A percentile compares a stretch with the other conserved stretches of the same genome.
Conservation (phyloP, 345 rosid genomes). For the Populus simonii region DNA sequence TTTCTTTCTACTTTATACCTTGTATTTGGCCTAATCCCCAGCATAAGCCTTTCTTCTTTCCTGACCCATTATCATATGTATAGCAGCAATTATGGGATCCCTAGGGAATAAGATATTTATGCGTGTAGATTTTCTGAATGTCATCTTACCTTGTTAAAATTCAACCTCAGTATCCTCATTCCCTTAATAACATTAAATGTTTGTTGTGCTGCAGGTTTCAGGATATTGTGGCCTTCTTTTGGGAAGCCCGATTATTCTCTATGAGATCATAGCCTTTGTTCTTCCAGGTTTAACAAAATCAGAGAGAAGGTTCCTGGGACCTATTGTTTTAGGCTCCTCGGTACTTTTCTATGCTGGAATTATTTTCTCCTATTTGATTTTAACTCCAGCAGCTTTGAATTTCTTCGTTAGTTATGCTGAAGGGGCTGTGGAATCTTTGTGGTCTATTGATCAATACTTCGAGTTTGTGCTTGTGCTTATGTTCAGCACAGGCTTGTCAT, state of each 20-base stretch:
- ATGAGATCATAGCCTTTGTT: constrained; percentile 92
- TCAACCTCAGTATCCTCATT: neutral
- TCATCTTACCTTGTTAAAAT: neutral
- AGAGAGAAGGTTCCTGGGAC: constrained; percentile 92
- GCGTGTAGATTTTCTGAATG: no score
- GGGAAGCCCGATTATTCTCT: constrained; percentile 89
- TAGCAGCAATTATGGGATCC: neutral
- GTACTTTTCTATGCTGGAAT: constrained; percentile 89
- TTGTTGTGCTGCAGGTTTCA: constrained; percentile 60
- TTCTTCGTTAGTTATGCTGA: constrained; percentile 94
- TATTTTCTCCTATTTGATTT: constrained; percentile 69
- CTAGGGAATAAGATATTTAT: no score
- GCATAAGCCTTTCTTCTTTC: neutral
- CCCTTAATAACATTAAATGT: neutral
- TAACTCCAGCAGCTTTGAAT: constrained; percentile 94
- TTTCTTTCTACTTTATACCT: neutral
- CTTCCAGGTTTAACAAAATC: constrained; percentile 89
- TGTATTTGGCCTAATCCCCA: neutral
- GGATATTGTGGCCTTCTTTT: constrained; percentile 93
- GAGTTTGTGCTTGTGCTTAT: constrained; percentile 94
- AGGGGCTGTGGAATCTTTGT: constrained; percentile 91
- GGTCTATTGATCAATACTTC: constrained; percentile 99
- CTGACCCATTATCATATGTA: neutral
- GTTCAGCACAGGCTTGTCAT: constrained; percentile 98
- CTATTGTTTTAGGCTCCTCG: constrained; percentile 87